phyloP scores from a whole-genome alignment of 2,329 filamentous ascomycete species.

The Pleoardoris graminearum region DNA sequence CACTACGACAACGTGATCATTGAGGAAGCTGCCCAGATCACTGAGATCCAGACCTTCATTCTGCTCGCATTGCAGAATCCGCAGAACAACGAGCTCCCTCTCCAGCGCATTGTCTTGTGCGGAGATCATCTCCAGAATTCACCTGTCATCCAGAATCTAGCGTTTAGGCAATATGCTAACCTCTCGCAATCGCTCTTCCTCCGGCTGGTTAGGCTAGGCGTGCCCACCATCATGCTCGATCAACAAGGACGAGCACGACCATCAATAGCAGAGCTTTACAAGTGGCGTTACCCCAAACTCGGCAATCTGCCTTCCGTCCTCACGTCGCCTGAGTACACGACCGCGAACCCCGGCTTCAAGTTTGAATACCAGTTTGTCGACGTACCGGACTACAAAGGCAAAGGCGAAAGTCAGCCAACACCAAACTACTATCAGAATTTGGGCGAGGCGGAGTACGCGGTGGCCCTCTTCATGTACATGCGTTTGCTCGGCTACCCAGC shows the following conservation, averaged over 20 bases:
- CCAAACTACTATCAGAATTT: slow-evolving; percentile 97
- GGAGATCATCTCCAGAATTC: slow-evolving; percentile 98
- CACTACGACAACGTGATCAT: slow-evolving; percentile 97
- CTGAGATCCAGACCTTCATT: slow-evolving; percentile 95
- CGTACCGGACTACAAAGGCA: slow-evolving; percentile 88
- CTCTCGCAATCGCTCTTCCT: slow-evolving; percentile 95
- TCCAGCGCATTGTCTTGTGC: slow-evolving; percentile 88
- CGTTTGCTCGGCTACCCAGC: slow-evolving; percentile 90
- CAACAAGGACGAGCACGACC: slow-evolving; percentile 90
- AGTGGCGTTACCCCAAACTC: slow-evolving; percentile 85
- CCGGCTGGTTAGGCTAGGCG: slow-evolving; percentile 83
- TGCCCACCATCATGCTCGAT: slow-evolving; percentile 88
- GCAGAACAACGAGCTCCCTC: slow-evolving; percentile 68
- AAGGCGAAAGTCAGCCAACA: slow-evolving; percentile 84
- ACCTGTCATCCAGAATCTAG: slow-evolving; percentile 90
- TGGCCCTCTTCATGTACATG: slow-evolving; percentile 97
- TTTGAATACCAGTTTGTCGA: slow-evolving; percentile 98
- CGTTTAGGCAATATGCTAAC: slow-evolving; percentile 93
- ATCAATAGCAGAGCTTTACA: slow-evolving; percentile 85
- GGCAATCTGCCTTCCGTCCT: slow-evolving; percentile 78
- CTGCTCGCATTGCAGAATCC: slow-evolving; percentile 89
- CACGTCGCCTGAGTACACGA: slow-evolving; percentile 69
- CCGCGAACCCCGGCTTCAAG: slow-evolving; percentile 87
- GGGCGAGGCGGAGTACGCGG: slow-evolving; percentile 95
- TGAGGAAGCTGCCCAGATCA: slow-evolving; percentile 98